A percentile compares a stretch with the other conserved stretches of the same genome.
These are phyloP conservation scores for Candolleomyces eurysporus DNA, from an alignment of 768 basidiomycete genomes.

Conservation along the genomic window DNA sequence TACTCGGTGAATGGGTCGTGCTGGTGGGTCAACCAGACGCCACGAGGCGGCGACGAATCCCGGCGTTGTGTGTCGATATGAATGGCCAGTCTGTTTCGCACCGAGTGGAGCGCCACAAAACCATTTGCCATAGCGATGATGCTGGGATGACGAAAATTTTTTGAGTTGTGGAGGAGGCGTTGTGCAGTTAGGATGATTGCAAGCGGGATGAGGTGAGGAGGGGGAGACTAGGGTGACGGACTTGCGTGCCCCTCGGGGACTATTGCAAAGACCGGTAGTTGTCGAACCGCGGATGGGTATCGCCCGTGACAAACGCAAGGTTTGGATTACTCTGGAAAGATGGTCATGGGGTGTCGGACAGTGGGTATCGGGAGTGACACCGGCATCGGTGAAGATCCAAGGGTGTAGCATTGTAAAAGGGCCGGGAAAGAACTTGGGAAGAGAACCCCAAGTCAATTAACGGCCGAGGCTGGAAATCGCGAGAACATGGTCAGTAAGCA, in stretches of 20 bases:
- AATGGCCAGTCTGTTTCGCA: no score
- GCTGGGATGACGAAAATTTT: no score
- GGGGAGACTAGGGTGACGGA: background rate
- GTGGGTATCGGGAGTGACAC: background rate
- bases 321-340: background rate
- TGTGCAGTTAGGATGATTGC: background rate
- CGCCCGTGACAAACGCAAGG: background rate
- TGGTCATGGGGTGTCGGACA: background rate
- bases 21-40: no score
- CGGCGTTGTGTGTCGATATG: no score
- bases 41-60: no score
- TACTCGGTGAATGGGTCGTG: no score
- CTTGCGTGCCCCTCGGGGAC: background rate
- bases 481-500: background rate
- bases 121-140: no score
- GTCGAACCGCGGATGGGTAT: background rate
- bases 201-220: background rate
- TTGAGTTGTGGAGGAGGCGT: no score
- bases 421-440: background rate
- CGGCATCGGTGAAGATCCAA: constrained; percentile 3
- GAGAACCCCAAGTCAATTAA: background rate
- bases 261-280: background rate
- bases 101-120: no score
- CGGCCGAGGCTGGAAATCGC: background rate
- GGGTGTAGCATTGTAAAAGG: background rate